These are phyloP conservation scores for Boletus rubroflammeus DNA, from an alignment of 768 basidiomycete genomes.

Conservation along the genomic window DNA sequence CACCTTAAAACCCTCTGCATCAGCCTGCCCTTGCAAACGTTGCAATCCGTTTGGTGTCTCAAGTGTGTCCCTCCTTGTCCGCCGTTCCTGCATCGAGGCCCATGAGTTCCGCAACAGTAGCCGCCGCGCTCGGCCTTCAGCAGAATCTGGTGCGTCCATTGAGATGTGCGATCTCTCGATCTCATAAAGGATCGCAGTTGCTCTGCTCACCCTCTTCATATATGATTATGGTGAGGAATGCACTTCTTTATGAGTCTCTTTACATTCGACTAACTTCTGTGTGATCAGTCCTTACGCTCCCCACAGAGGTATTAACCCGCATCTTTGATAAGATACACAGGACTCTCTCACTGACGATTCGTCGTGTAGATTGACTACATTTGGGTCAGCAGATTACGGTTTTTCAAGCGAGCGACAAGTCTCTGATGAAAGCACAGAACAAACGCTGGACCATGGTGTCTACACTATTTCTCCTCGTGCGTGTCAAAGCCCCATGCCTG, in stretches of 20 bases:
- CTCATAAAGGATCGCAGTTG: conserved; percentile 3
- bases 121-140: background rate
- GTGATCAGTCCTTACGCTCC: conserved; percentile 6
- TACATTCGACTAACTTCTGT: background rate
- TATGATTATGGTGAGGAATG: conserved; percentile 11
- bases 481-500: background rate
- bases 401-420: background rate
- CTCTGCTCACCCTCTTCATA: conserved; percentile 2
- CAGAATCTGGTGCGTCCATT: conserved; percentile 1
- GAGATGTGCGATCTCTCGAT: background rate
- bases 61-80: background rate
- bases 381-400: background rate
- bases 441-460: background rate
- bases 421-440: background rate
- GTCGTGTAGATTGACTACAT: background rate
- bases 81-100: background rate
- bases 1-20: background rate
- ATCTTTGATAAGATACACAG: background rate
- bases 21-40: background rate
- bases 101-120: background rate
- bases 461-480: background rate
- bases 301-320: background rate
- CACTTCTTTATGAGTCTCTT: background rate
- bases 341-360: background rate
- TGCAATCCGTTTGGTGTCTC: background rate